These are phyloP conservation scores for Candida oleophila DNA, from an alignment of 805 yeast genomes.

Conservation along the genomic window DNA sequence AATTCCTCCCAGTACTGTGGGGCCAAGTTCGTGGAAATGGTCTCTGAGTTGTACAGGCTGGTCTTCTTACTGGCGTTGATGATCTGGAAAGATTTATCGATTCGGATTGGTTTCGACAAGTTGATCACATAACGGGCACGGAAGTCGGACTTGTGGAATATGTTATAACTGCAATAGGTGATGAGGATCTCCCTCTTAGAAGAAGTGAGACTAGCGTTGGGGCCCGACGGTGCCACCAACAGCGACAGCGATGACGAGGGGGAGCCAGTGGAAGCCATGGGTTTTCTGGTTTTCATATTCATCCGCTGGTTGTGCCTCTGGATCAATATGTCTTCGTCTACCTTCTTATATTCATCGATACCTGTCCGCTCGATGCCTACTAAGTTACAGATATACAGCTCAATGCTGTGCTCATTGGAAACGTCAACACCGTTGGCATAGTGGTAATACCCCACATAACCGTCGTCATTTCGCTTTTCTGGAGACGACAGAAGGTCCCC, in stretches of 20 bases:
- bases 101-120: conserved; percentile 17
- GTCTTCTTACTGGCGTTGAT: conserved; percentile 14
- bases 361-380: conserved; percentile 24
- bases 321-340: neutral
- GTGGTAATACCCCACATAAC: conserved; percentile 40
- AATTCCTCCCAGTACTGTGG: conserved; percentile 57
- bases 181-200: conserved; percentile 30
- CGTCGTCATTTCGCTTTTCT: conserved; percentile 29
- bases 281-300: neutral
- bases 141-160: conserved; percentile 71
- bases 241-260: neutral
- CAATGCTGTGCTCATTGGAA: conserved; percentile 21
- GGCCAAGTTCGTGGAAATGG: conserved; percentile 15
- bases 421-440: conserved; percentile 34
- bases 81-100: conserved; percentile 35
- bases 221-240: neutral
- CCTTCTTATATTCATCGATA: conserved; percentile 13
- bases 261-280: neutral
- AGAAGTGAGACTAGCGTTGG: neutral
- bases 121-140: conserved; percentile 57
- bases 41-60: conserved; percentile 13
- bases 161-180: conserved; percentile 70
- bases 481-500: conserved; percentile 5
- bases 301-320: neutral
- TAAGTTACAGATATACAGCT: conserved; percentile 24